A percentile compares a stretch with the other conserved stretches of the same genome.
These are phyloP conservation scores for Cupressus sempervirens DNA, from an alignment of 75 land plant genomes.

Conservation along the genomic window DNA sequence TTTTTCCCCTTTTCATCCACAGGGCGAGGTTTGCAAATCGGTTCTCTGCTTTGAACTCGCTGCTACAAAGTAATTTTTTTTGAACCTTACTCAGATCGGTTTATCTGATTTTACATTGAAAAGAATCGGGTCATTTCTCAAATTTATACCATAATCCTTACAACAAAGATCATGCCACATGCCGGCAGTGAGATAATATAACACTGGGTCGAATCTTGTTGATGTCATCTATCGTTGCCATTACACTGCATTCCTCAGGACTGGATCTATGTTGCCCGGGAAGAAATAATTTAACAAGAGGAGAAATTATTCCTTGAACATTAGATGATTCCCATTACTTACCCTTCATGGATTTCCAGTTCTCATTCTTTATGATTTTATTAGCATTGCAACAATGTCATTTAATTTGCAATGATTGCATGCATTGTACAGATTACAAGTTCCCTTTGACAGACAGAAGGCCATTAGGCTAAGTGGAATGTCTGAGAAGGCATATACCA, in stretches of 20 bases:
- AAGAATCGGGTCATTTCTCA: neutral
- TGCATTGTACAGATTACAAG: slow-evolving; percentile 35
- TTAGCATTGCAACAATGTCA: neutral
- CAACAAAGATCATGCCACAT: neutral
- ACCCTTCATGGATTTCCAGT: neutral
- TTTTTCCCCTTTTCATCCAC: slow-evolving; percentile 1
- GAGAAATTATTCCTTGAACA: neutral
- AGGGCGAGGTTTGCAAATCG: slow-evolving; percentile 94
- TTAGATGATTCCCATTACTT: neutral
- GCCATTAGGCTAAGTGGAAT: slow-evolving; percentile 79
- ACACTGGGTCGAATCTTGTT: neutral
- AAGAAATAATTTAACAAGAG: neutral
- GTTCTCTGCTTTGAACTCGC: slow-evolving; percentile 90
- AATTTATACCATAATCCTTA: neutral
- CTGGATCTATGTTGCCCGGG: neutral
- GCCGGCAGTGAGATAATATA: neutral
- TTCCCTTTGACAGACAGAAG: slow-evolving; percentile 57
- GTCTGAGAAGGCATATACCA: slow-evolving; percentile 89
- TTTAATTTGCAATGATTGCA: neutral
- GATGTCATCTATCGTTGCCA: neutral
- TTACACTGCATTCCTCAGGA: neutral
- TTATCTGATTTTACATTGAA: neutral
- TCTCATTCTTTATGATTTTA: neutral
- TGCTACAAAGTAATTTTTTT: slow-evolving; percentile 46
- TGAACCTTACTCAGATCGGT: neutral